Evolutionary conservation across 768 basidiomycete species (phyloP).

Genomic region (Strobilomyces dryophilus): DNA sequence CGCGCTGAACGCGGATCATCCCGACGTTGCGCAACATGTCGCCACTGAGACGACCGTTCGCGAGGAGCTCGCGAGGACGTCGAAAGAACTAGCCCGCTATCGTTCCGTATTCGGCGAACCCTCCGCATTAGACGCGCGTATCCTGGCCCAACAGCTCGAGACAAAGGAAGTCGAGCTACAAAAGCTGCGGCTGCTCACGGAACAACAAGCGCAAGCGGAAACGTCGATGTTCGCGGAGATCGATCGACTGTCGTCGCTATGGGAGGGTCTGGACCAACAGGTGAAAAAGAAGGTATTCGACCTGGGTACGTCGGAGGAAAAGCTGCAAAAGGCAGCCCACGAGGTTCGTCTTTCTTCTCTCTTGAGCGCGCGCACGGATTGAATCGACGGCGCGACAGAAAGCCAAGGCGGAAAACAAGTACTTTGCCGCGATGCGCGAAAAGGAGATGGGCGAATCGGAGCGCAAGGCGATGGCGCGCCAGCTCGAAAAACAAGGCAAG

Average conservation of each 20-base stretch:
- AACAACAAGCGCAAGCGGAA: constrained; percentile 65
- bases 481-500: constrained; percentile 54
- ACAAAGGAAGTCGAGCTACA: constrained; percentile 67
- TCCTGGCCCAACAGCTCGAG: constrained; percentile 52
- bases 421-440: constrained; percentile 82
- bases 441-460: constrained; percentile 81
- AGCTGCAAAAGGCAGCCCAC: constrained; percentile 53
- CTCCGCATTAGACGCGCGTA: constrained; percentile 37
- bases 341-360: constrained; percentile 51
- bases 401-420: constrained; percentile 96
- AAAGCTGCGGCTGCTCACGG: constrained; percentile 56
- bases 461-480: constrained; percentile 57
- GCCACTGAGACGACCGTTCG: constrained; percentile 46
- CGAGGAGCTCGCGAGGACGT: constrained; percentile 43
- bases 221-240: constrained; percentile 79
- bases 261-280: constrained; percentile 80
- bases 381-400: constrained; percentile 47
- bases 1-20: constrained; percentile 42
- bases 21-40: constrained; percentile 50
- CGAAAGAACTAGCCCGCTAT: constrained; percentile 54
- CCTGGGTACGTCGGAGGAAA: constrained; percentile 64
- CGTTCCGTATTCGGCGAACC: constrained; percentile 54
- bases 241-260: constrained; percentile 79
- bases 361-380: neutral
- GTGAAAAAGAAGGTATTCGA: constrained; percentile 84